A percentile compares a stretch with the other conserved stretches of the same genome.
Conservation (phyloP, 2,329 filamentous ascomycete genomes). For the Tothia fuscella region DNA sequence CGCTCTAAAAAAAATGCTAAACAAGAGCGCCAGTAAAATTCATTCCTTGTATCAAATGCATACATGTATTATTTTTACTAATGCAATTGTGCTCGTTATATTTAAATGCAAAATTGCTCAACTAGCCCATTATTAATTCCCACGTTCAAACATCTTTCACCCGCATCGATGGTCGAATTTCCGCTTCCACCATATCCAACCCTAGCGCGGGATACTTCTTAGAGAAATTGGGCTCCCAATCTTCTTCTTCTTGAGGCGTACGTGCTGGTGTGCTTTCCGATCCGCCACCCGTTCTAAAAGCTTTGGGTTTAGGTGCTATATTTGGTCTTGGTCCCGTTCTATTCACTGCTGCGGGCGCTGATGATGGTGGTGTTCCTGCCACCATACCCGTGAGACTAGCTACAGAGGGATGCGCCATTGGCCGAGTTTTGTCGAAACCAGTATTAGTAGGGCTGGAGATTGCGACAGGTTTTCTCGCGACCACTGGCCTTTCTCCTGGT, state of each 20-base stretch:
- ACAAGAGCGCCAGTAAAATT: too few species aligned
- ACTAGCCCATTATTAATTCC: too few species aligned
- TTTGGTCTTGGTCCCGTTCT: conserved; percentile 29
- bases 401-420: conserved; percentile 1
- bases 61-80: too few species aligned
- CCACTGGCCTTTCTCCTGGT: background rate
- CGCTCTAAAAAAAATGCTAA: too few species aligned
- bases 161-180: conserved; percentile 17
- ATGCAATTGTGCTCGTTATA: too few species aligned
- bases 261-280: background rate
- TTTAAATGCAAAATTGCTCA: too few species aligned
- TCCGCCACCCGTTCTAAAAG: conserved; percentile 6
- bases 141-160: conserved; percentile 8
- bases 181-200: conserved; percentile 79
- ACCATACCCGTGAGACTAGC: background rate
- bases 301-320: conserved; percentile 36
- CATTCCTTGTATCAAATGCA: too few species aligned
- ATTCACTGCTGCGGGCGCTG: conserved; percentile 2
- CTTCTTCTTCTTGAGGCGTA: conserved; percentile 33
- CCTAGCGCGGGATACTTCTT: conserved; percentile 79
- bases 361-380: background rate
- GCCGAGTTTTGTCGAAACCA: too few species aligned
- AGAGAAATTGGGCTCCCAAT: conserved; percentile 60
- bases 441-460: background rate
- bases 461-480: conserved; percentile 9